phyloP scores from a whole-genome alignment of 148 eudicot genomes.

The Silene conica region DNA sequence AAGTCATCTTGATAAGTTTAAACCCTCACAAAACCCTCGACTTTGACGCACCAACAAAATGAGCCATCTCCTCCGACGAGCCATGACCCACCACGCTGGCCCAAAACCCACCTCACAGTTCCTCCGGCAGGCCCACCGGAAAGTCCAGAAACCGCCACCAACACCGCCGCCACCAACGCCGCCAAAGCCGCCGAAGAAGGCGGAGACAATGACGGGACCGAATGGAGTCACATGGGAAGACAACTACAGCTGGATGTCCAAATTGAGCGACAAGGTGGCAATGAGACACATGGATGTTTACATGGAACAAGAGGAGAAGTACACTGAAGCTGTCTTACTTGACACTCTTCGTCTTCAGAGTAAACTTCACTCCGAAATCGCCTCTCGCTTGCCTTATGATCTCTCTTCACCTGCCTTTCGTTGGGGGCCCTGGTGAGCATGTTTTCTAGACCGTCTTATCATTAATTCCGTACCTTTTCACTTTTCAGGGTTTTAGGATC shows the following conservation, averaged over 20 bases:
- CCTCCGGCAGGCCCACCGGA: conserved; percentile 40
- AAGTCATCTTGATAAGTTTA: neutral
- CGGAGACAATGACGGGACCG: conserved; percentile 41
- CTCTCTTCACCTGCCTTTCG: conserved; percentile 78
- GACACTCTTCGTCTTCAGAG: conserved; percentile 54
- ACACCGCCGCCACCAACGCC: conserved; percentile 58
- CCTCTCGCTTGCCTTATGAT: conserved; percentile 60
- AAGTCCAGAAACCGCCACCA: conserved; percentile 37
- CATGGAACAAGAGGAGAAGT: conserved; percentile 95
- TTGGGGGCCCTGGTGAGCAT: conserved; percentile 88
- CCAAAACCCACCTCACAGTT: neutral
- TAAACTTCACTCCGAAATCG: conserved; percentile 80
- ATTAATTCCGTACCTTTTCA: too few species aligned
- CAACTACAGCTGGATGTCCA: conserved; percentile 89
- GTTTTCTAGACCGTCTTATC: neutral
- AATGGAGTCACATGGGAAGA: conserved; percentile 73
- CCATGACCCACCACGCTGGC: conserved; percentile 8
- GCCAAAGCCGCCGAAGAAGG: conserved; percentile 74
- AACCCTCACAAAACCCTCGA: neutral
- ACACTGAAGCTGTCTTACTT: conserved; percentile 78
- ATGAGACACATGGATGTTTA: conserved; percentile 94
- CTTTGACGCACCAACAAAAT: neutral
- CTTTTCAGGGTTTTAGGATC: too few species aligned
- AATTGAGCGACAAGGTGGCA: conserved; percentile 74
- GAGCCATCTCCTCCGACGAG: conserved; percentile 12